Conservation (phyloP, 352 stramenopile genomes). For the Phytophthora uliginosa region DNA sequence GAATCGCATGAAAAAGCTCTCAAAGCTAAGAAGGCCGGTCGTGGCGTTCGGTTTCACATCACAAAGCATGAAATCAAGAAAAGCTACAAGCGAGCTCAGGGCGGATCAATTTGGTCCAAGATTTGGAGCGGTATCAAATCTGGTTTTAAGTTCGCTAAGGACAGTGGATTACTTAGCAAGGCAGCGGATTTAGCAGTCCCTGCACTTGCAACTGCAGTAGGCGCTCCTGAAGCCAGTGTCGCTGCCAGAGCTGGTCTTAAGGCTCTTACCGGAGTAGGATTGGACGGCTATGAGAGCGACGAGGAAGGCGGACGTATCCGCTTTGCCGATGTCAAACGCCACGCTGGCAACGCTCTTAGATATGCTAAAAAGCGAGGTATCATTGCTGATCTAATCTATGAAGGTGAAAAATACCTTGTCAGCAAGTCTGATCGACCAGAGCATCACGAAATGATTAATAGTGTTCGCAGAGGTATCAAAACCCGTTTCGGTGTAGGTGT, state of each 20-base stretch:
- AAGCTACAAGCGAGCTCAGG: background rate
- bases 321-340: background rate
- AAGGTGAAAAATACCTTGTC: background rate
- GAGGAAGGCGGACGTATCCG: no score
- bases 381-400: background rate
- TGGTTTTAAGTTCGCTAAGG: conserved; percentile 1
- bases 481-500: no score
- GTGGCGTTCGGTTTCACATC: background rate
- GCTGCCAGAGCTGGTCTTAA: background rate
- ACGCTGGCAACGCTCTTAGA: background rate
- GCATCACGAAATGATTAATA: background rate
- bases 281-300: no score
- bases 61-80: no score
- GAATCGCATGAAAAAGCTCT: background rate
- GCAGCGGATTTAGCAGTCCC: conserved; percentile 7
- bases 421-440: background rate
- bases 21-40: background rate
- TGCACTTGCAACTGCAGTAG: background rate
- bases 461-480: background rate
- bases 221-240: conserved; percentile 1
- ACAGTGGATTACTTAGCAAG: background rate
- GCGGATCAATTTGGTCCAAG: background rate
- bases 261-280: conserved; percentile 3
- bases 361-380: background rate
- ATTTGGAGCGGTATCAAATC: conserved; percentile 2